Evolutionary conservation across 805 yeast species (phyloP).

Genomic region (Myxozyma neotropica): DNA sequence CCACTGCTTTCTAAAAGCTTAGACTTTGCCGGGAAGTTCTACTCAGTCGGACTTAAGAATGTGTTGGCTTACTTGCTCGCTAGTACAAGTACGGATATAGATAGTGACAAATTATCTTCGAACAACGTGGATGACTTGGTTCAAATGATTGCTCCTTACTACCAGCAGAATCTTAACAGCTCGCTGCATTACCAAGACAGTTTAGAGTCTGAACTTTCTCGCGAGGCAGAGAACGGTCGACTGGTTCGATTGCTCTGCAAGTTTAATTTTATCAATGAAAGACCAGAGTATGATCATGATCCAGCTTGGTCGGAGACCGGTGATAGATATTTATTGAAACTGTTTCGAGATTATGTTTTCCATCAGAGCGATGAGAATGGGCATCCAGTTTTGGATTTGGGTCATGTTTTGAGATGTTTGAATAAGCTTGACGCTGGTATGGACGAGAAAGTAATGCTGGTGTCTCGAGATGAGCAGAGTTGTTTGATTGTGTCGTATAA

Average conservation of each 20-base stretch:
- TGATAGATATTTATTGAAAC: slow-evolving; percentile 65
- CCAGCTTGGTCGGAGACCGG: slow-evolving; percentile 75
- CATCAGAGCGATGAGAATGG: slow-evolving; percentile 81
- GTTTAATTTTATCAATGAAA: slow-evolving; percentile 72
- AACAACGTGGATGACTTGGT: slow-evolving; percentile 34
- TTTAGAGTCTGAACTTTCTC: slow-evolving; percentile 49
- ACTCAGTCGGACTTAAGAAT: slow-evolving; percentile 23
- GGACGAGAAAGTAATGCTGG: slow-evolving; percentile 77
- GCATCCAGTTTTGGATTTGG: slow-evolving; percentile 74
- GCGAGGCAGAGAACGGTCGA: slow-evolving; percentile 86
- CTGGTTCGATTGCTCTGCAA: slow-evolving; percentile 80
- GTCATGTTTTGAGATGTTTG: slow-evolving; percentile 74
- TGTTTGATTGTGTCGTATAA: slow-evolving; percentile 84
- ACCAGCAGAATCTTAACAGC: slow-evolving; percentile 35
- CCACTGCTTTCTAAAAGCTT: slow-evolving; percentile 14
- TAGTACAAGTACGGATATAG: neutral
- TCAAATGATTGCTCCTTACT: slow-evolving; percentile 37
- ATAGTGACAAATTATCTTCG: slow-evolving; percentile 12
- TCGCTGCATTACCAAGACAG: slow-evolving; percentile 37
- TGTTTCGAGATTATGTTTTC: slow-evolving; percentile 83
- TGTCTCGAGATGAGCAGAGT: slow-evolving; percentile 80
- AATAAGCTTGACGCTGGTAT: slow-evolving; percentile 92
- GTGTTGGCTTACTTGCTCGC: slow-evolving; percentile 21
- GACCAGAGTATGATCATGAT: slow-evolving; percentile 65
- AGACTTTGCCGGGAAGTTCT: slow-evolving; percentile 18